Percentiles rank a stretch among this genome's conserved stretches.
Evolutionary conservation across 2,329 filamentous ascomycete species (phyloP).

Genomic region (Fusarium brachygibbosum): DNA sequence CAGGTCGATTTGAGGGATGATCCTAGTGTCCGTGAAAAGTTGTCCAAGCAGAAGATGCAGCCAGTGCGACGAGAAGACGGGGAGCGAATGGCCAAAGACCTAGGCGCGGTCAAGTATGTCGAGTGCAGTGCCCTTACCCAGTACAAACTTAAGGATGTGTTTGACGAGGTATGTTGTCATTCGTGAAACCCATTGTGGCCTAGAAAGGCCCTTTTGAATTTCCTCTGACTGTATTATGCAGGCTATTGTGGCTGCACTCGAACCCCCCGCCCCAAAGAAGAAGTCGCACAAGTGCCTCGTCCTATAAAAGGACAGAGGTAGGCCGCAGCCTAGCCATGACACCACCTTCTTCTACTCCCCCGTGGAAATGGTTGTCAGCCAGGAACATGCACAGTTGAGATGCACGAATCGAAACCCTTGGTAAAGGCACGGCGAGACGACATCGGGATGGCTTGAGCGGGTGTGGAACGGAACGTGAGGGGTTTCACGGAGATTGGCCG

Average conservation of each 20-base stretch:
- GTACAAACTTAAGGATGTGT: slow-evolving; percentile 98
- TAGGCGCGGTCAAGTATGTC: slow-evolving; percentile 98
- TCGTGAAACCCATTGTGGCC: background rate
- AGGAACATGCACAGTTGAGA: slow-evolving; percentile 29
- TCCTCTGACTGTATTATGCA: slow-evolving; percentile 56
- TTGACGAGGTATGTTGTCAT: slow-evolving; percentile 84
- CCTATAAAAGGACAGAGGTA: slow-evolving; percentile 62
- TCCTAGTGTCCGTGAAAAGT: slow-evolving; percentile 86
- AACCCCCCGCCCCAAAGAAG: slow-evolving; percentile 88
- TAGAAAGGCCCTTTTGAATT: background rate
- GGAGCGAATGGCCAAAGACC: slow-evolving; percentile 94
- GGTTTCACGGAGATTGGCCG: slow-evolving; percentile 27
- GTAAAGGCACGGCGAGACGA: slow-evolving; percentile 32
- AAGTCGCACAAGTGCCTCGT: slow-evolving; percentile 77
- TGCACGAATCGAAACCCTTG: slow-evolving; percentile 35
- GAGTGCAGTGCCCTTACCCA: slow-evolving; percentile 98
- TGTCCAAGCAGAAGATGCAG: slow-evolving; percentile 95
- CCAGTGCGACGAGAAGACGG: slow-evolving; percentile 94
- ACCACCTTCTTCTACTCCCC: slow-evolving; percentile 35
- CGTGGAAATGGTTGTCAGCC: slow-evolving; percentile 22
- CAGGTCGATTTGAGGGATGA: slow-evolving; percentile 97
- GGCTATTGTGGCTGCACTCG: slow-evolving; percentile 95
- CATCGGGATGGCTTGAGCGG: slow-evolving; percentile 29
- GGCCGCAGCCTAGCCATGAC: slow-evolving; percentile 24
- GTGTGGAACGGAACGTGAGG: slow-evolving; percentile 28